Base-by-base conservation (phyloP, 208 protist species). In the Crithidia thermophila region DNA sequence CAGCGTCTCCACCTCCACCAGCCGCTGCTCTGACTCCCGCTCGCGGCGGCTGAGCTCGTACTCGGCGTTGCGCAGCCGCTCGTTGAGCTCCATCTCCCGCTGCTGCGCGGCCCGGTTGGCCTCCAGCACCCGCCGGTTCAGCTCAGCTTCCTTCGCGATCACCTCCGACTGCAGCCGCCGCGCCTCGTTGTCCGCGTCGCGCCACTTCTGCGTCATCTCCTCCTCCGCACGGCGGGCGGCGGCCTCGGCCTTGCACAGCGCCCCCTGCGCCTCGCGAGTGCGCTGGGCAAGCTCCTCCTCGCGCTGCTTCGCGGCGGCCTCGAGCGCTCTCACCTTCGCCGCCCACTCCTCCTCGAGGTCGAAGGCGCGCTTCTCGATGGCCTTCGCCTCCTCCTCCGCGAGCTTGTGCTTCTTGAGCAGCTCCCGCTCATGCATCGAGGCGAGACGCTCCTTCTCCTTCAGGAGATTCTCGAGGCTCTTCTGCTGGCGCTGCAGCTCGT, bases 61-160 rank as follows among this genome's bases (percentile, higher is more conserved):
- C 56, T 88, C 72, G 0, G 77, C 72, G 14, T 60, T 64, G 31
- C 70, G 73, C n/a, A 84, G 72, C 27, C 70, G 67, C 37, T 78
- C 79, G 30, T 85, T 70, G 30, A 85, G 51, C 50, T 85, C 79
- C 8, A 36, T 42, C 64, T 84, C 79, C 9, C 72, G 75, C 59
- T 71, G 46, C 51, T 83, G 56, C 3, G 76, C 79, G 13, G 75
- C 53, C 31, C 63, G 67, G 23, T 79, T 72, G 16, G 81, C 65
- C 58, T 93, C 79, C n/a, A 71, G 60, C 40, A 93, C 27, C 49
- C 79, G 78, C 25, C 61, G 57, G 47, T 84, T 77, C 40, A 87
- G 77, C 65, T 93, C 84, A 2, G 52, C 56, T 69, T 94, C 82
- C 56, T 81, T 75, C n/a, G 53, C 67, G n/a, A 72, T 75, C 53